Evolutionary conservation across 345 rosid genomes (phyloP).

Genomic region (Pelargonium nanum): DNA sequence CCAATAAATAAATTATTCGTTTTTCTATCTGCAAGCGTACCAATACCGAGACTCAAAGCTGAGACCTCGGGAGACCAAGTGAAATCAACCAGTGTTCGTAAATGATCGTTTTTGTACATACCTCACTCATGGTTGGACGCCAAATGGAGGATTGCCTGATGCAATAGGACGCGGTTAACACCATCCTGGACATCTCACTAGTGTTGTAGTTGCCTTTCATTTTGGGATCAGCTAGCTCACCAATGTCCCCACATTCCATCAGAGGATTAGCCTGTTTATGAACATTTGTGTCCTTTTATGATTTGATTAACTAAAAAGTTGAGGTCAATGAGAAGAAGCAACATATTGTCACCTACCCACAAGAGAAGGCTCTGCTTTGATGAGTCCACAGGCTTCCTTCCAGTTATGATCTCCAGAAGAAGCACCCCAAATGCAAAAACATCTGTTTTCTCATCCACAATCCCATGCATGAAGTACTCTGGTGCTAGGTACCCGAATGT

Average conservation of each 20-base stretch:
- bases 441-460: conserved; percentile 88
- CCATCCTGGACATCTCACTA: conserved; percentile 54
- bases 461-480: conserved; percentile 93
- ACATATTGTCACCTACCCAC: conserved; percentile 41
- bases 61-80: not conserved
- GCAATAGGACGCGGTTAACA: conserved; percentile 66
- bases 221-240: conserved; percentile 51
- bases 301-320: not conserved
- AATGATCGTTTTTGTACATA: too few relatives aligned
- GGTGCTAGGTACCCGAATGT: too few relatives aligned
- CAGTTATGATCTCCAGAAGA: conserved; percentile 73
- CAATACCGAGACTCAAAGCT: not conserved
- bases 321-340: not conserved
- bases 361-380: conserved; percentile 63
- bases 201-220: conserved; percentile 46
- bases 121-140: conserved; percentile 89
- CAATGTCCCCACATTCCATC: conserved; percentile 59
- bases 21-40: not conserved
- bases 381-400: conserved; percentile 68
- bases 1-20: not conserved
- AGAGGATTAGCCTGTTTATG: conserved; percentile 62
- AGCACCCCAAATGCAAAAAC: conserved; percentile 84
- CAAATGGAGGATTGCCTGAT: conserved; percentile 63
- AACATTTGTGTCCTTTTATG: not conserved
- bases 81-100: too few relatives aligned